These are phyloP conservation scores for Plasmodium ovale DNA, from an alignment of 169 alveolate species.

Conservation along the genomic window DNA sequence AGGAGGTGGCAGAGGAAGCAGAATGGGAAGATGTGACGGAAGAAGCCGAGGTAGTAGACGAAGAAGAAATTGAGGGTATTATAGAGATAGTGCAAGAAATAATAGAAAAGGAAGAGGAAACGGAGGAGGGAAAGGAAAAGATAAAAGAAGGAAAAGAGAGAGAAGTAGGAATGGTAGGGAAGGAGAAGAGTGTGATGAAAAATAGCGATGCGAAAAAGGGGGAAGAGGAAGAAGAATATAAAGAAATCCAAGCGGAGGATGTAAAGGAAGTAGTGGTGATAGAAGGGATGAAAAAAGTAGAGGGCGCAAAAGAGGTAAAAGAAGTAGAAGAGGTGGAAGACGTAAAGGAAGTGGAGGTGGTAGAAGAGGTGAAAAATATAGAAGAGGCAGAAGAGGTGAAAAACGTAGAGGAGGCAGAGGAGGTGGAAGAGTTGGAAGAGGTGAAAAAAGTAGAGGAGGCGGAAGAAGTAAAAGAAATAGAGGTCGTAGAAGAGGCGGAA, in stretches of 20 bases:
- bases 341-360: not conserved
- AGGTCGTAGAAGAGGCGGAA: not conserved
- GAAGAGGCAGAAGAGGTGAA: not conserved
- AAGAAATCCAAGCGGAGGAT: not conserved
- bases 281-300: not conserved
- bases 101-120: not conserved
- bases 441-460: not conserved
- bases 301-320: not conserved
- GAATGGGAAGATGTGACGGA: not conserved
- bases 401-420: constrained; percentile 21
- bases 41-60: not conserved
- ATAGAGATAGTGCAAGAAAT: not conserved
- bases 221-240: not conserved
- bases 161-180: not conserved
- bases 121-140: constrained; percentile 9
- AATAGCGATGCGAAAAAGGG: not conserved
- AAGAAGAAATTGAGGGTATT: not conserved
- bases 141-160: constrained; percentile 34
- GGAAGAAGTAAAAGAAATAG: not conserved
- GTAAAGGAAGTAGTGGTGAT: not conserved
- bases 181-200: not conserved
- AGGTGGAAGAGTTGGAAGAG: constrained; percentile 17
- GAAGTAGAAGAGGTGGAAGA: not conserved
- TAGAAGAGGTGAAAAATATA: not conserved
- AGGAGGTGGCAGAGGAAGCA: constrained; percentile 13